phyloP scores from a whole-genome alignment of 2,329 filamentous ascomycete species.

The Plenodomus biglobosus region DNA sequence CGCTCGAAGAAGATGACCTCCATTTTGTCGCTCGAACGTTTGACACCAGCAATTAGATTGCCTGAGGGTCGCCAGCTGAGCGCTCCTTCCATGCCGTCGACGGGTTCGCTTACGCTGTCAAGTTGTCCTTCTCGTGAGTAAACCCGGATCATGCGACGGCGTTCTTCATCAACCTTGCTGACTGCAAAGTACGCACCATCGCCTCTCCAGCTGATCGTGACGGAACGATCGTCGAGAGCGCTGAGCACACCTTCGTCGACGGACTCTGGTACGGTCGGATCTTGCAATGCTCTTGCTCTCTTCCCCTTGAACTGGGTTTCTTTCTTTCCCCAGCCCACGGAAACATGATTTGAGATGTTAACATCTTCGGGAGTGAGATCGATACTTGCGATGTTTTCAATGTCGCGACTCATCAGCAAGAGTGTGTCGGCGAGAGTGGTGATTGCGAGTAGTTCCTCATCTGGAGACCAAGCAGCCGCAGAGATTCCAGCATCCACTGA shows the following conservation, averaged over 20 bases:
- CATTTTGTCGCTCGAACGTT: constrained; percentile 67
- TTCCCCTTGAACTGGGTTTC: constrained; percentile 98
- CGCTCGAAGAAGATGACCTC: constrained; percentile 95
- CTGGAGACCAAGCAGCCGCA: constrained; percentile 89
- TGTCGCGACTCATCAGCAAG: constrained; percentile 89
- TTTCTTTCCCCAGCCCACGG: constrained; percentile 96
- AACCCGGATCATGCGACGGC: constrained; percentile 79
- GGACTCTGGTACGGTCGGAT: constrained; percentile 92
- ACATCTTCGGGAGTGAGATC: constrained; percentile 74
- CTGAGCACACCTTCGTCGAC: constrained; percentile 82
- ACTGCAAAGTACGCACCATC: constrained; percentile 90
- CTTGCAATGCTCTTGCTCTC: constrained; percentile 79
- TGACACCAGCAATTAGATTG: constrained; percentile 85
- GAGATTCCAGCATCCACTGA: constrained; percentile 90
- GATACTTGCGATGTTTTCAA: constrained; percentile 79
- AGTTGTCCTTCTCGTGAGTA: constrained; percentile 88
- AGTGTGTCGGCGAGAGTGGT: constrained; percentile 77
- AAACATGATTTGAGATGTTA: constrained; percentile 87
- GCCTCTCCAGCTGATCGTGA: constrained; percentile 86
- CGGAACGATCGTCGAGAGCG: constrained; percentile 68
- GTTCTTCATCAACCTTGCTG: constrained; percentile 70
- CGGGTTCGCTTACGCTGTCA: constrained; percentile 91
- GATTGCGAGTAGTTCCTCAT: constrained; percentile 86
- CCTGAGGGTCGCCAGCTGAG: constrained; percentile 91
- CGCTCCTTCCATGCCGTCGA: constrained; percentile 83